Evolutionary conservation across 1,139 yeast species (phyloP), one percentile per base, ranked within the genome.

Genomic region (Yamadazyma epiphylla): DNA sequence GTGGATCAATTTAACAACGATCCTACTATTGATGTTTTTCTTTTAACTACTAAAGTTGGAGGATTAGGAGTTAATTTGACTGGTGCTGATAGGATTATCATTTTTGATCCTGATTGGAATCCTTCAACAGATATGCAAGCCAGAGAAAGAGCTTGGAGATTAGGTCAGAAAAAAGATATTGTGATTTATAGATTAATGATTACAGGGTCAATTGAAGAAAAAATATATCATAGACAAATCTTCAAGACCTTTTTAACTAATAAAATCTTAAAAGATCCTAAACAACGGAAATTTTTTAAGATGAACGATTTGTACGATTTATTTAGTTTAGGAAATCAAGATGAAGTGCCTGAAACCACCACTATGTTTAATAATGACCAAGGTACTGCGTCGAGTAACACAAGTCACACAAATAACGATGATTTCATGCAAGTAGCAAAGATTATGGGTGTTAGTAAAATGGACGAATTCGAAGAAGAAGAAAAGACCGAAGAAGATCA

Each of bases 81-180:
- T 0, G 97, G 97, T 4, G 98, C 98, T 0, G 91, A 88, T 46
- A 62, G 98, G 31, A 96, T 91, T 5, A 87, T 91, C 13, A 91
- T 91, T 12, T 91, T 72, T 52, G 98, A 91, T 49, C 98, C 98
- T 0, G 98, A 91, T 54, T 91, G 98, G 98, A 91, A 91, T 49
- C 98, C 98, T 0, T 87, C 96, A 0, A 91, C 97, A 0, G 98
- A 91, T 61, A 74, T 91, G 41, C 98, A 91, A 55, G 98, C 98
- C 0, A 65, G 98, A 40, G 98, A 91, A 55, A 61, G 98, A 30
- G 97, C 97, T 0, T 91, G 98, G 98, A 68, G 98, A 43, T 69
- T 91, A 39, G 98, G 98, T 0, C 98, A 91, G 51, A 89, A 84
- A 51, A 78, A 80, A 41, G 96, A 89, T 46, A 96, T 91, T n/a